Evolutionary conservation across 177 flowering plant species (phyloP).

Genomic region (Vitis hybrid): DNA sequence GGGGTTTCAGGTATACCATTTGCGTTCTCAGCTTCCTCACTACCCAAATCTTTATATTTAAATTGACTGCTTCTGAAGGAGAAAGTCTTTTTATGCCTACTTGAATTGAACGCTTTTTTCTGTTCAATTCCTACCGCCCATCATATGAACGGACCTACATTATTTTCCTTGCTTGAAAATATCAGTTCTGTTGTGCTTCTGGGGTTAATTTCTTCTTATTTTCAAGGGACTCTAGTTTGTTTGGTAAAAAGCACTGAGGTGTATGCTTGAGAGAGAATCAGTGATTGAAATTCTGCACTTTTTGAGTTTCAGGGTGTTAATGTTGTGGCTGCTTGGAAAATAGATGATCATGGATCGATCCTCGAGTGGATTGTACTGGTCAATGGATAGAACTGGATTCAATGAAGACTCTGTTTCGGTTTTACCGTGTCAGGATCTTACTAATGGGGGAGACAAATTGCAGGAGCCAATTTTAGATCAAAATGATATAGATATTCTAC

Average conservation of each 20-base stretch:
- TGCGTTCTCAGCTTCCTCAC: no score
- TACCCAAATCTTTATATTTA: no score
- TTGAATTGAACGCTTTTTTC: no score
- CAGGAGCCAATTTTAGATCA: neutral
- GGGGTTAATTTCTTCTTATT: no score
- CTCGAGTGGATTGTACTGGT: slow-evolving; percentile 11
- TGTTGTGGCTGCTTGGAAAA: neutral
- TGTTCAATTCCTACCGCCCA: no score
- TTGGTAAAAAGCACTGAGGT: neutral
- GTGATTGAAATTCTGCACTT: neutral
- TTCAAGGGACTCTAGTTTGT: no score
- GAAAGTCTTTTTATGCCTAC: no score
- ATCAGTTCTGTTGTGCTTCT: no score
- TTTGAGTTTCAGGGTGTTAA: neutral
- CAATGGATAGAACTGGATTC: slow-evolving; percentile 11
- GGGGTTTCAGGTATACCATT: no score
- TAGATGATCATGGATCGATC: slow-evolving; percentile 26
- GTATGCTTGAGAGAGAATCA: neutral
- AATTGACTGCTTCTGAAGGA: no score
- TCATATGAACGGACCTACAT: no score
- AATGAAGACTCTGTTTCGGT: slow-evolving; percentile 9
- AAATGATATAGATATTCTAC: slow-evolving; percentile 1
- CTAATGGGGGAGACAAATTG: slow-evolving; percentile 10
- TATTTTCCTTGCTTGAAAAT: no score
- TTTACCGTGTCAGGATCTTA: slow-evolving; percentile 12